Evolutionary conservation across 2,329 filamentous ascomycete species (phyloP).

Genomic region (Hypoxylon sp.): DNA sequence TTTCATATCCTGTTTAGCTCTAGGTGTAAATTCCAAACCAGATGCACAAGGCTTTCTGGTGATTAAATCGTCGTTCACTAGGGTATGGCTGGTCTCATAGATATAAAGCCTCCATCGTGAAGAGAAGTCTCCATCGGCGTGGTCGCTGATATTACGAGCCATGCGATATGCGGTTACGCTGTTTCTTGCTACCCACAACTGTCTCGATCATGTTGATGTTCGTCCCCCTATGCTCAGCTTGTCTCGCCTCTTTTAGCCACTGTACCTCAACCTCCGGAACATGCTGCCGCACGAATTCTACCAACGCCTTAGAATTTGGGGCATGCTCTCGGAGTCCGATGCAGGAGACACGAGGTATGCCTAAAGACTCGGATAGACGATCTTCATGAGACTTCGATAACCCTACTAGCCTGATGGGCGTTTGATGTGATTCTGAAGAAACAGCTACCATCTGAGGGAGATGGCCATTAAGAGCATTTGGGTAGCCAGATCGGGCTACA

Average conservation of each 20-base stretch:
- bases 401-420: constrained; percentile 71
- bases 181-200: constrained; percentile 57
- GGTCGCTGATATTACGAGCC: constrained; percentile 3
- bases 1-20: background rate
- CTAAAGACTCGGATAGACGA: constrained; percentile 69
- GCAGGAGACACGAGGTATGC: constrained; percentile 75
- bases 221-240: constrained; percentile 61
- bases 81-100: background rate
- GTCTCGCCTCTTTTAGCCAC: constrained; percentile 68
- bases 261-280: constrained; percentile 67
- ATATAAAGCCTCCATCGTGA: background rate
- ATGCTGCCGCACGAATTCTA: constrained; percentile 68
- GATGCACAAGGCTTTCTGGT: background rate
- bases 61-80: background rate
- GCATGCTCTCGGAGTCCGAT: constrained; percentile 72
- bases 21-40: background rate
- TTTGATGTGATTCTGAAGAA: constrained; percentile 62
- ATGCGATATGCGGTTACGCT: constrained; percentile 33
- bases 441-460: constrained; percentile 69
- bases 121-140: background rate
- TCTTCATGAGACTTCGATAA: constrained; percentile 73
- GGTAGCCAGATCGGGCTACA: constrained; percentile 70
- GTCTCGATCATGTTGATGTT: constrained; percentile 65
- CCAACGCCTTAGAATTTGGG: constrained; percentile 69
- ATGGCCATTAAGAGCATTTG: constrained; percentile 72